These are phyloP conservation scores for Pythium plurisporium DNA, from an alignment of 352 stramenopile genomes.

Conservation along the genomic window DNA sequence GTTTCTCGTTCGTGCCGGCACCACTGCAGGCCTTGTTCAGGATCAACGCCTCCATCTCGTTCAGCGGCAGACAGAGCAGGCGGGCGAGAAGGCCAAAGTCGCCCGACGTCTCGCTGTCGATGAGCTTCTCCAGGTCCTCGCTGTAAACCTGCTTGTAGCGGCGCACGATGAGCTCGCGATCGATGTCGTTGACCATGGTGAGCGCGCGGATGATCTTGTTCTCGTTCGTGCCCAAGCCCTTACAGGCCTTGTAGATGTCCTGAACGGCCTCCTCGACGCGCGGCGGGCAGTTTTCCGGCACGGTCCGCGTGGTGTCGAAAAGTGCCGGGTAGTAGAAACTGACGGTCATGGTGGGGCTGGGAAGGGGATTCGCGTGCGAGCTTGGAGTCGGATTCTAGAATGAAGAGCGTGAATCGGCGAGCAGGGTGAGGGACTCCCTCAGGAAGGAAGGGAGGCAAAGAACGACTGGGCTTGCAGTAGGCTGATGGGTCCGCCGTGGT, in stretches of 20 bases:
- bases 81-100: constrained; percentile 67
- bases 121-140: constrained; percentile 55
- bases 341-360: constrained; percentile 22
- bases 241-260: constrained; percentile 60
- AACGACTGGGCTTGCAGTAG: too few species aligned
- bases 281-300: constrained; percentile 25
- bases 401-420: constrained; percentile 2
- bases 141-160: constrained; percentile 65
- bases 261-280: constrained; percentile 49
- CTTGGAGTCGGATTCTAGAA: constrained; percentile 8
- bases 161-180: constrained; percentile 58
- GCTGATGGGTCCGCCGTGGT: too few species aligned
- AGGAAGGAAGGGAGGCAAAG: too few species aligned
- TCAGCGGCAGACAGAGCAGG: constrained; percentile 54
- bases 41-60: constrained; percentile 64
- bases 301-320: constrained; percentile 17
- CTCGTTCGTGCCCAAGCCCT: constrained; percentile 68
- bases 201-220: constrained; percentile 39
- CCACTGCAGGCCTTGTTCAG: constrained; percentile 50
- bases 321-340: constrained; percentile 26
- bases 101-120: constrained; percentile 61
- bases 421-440: too few species aligned
- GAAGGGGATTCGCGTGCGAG: not conserved
- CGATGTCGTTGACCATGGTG: constrained; percentile 40
- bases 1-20: constrained; percentile 50